Conservation (phyloP, 352 stramenopile species). For the Pythium volutum region DNA sequence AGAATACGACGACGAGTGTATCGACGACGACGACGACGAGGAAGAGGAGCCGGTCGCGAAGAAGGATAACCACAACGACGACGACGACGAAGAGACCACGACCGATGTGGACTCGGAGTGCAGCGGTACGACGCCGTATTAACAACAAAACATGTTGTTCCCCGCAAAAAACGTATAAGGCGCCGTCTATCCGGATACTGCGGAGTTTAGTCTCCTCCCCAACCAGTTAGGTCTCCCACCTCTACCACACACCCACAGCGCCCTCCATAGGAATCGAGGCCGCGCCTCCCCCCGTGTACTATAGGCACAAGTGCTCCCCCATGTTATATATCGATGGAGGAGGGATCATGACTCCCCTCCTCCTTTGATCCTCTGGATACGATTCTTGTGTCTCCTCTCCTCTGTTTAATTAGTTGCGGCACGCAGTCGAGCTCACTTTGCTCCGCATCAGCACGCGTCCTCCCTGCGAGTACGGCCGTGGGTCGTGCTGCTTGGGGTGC, state of each 20-base stretch:
- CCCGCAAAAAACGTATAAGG: background rate
- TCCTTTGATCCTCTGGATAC: background rate
- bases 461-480: constrained; percentile 45
- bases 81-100: constrained; percentile 23
- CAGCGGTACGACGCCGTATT: constrained; percentile 11
- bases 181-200: background rate
- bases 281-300: background rate
- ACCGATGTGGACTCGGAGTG: constrained; percentile 44
- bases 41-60: constrained; percentile 15
- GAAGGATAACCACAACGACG: constrained; percentile 18
- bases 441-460: constrained; percentile 39
- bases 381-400: background rate
- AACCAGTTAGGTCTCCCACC: background rate
- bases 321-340: constrained; percentile 9
- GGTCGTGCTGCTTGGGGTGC: constrained; percentile 63
- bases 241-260: background rate
- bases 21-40: constrained; percentile 19
- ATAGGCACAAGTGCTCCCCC: constrained; percentile 1
- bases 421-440: constrained; percentile 48
- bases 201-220: too few species aligned
- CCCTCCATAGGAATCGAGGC: background rate
- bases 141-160: background rate
- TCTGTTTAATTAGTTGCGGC: background rate
- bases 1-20: constrained; percentile 33
- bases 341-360: background rate